Percentiles rank a stretch among this genome's conserved stretches.
These are phyloP conservation scores for Berkeleyomyces rouxiae DNA, from an alignment of 2,329 filamentous ascomycete species.

Conservation along the genomic window DNA sequence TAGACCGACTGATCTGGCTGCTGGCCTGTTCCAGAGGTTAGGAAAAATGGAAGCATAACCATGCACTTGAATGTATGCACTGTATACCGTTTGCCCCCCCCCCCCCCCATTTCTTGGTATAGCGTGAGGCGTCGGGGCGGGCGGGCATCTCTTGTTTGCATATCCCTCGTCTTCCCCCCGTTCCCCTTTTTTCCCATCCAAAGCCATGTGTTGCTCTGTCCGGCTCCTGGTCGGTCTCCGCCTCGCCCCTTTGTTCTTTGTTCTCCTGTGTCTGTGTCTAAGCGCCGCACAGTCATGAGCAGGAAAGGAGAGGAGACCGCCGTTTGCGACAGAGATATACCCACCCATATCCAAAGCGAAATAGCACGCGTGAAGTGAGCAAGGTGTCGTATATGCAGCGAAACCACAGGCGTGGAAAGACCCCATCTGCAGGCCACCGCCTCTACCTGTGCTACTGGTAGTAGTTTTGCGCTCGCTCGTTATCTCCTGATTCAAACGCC, in stretches of 20 bases:
- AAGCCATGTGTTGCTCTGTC: no score
- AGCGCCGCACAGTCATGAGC: neutral
- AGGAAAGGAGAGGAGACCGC: neutral
- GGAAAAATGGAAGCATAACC: no score
- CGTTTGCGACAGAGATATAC: neutral
- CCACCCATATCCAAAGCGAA: neutral
- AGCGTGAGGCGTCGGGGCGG: no score
- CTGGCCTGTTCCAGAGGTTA: no score
- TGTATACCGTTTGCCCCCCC: neutral
- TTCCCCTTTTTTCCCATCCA: no score
- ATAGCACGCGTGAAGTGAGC: neutral
- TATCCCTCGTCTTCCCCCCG: no score
- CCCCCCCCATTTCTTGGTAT: neutral
- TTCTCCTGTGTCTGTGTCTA: neutral
- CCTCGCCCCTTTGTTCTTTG: neutral
- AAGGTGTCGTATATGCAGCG: neutral
- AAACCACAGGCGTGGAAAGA: neutral
- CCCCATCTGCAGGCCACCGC: neutral
- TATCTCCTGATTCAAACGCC: constrained; percentile 2
- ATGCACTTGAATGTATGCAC: no score
- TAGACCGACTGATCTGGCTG: no score
- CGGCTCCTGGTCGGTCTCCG: no score
- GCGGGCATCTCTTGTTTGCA: no score
- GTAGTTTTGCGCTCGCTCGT: neutral
- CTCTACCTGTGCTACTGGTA: neutral